Evolutionary conservation across 2,329 filamentous ascomycete species (phyloP).

Genomic region (Cladorrhinum sp.): DNA sequence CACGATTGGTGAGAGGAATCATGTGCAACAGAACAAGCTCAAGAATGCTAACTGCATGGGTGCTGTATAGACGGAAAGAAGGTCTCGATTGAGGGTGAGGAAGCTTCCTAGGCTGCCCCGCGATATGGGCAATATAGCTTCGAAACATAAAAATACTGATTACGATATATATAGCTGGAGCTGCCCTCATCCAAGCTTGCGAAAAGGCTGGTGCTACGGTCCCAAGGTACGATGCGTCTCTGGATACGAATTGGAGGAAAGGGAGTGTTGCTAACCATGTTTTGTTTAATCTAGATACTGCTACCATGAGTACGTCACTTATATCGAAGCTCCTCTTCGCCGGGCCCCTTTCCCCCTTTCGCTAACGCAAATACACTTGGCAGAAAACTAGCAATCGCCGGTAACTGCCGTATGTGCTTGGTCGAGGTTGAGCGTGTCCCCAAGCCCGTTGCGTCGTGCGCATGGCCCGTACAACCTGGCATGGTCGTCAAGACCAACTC

Average conservation of each 20-base stretch:
- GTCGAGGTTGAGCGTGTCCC: slow-evolving; percentile 96
- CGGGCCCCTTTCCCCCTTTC: background rate
- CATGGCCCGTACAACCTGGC: slow-evolving; percentile 96
- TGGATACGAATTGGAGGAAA: background rate
- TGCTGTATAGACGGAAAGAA: slow-evolving; percentile 81
- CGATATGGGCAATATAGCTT: background rate
- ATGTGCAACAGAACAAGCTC: slow-evolving; percentile 29
- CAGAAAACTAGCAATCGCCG: slow-evolving; percentile 97
- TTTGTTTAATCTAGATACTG: slow-evolving; percentile 67
- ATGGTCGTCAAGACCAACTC: slow-evolving; percentile 99
- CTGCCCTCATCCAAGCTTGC: slow-evolving; percentile 97
- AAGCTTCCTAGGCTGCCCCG: slow-evolving; percentile 3
- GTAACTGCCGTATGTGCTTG: slow-evolving; percentile 99
- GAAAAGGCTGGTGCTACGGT: slow-evolving; percentile 92
- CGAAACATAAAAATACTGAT: background rate
- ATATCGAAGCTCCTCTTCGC: slow-evolving; percentile 26
- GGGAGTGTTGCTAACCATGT: slow-evolving; percentile 33
- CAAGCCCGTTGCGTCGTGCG: slow-evolving; percentile 96
- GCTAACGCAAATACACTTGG: slow-evolving; percentile 40
- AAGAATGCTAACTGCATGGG: slow-evolving; percentile 17
- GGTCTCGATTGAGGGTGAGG: slow-evolving; percentile 73
- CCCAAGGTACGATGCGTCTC: slow-evolving; percentile 61
- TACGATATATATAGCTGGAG: slow-evolving; percentile 64
- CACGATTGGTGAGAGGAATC: slow-evolving; percentile 71
- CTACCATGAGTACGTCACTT: slow-evolving; percentile 81